Evolutionary conservation across 1,139 yeast genomes (phyloP).

Genomic region (Zygosaccharomyces pseudobailii): DNA sequence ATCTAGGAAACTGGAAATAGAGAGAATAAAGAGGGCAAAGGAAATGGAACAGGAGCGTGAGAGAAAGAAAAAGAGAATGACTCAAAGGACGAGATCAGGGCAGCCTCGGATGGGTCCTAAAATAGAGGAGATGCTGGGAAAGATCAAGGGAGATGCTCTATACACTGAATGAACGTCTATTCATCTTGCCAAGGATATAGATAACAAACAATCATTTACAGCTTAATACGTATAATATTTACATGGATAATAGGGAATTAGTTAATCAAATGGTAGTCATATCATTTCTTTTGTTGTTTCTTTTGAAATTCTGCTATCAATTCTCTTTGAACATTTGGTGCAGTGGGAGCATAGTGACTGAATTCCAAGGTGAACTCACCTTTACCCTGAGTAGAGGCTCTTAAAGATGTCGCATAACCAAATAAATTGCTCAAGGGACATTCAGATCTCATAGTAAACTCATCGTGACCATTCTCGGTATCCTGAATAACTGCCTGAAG

Average conservation of each 20-base stretch:
- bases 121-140: constrained; percentile 70
- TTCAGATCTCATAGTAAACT: constrained; percentile 88
- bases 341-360: constrained; percentile 84
- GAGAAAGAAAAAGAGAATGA: constrained; percentile 45
- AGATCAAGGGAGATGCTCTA: constrained; percentile 52
- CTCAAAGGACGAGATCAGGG: constrained; percentile 64
- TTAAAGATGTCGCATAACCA: constrained; percentile 90
- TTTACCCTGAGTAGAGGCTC: constrained; percentile 98
- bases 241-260: constrained; percentile 1
- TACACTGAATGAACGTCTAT: constrained; percentile 22
- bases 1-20: constrained; percentile 31
- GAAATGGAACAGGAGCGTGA: constrained; percentile 39
- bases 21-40: constrained; percentile 29
- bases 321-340: constrained; percentile 87
- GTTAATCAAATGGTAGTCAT: not conserved
- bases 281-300: constrained; percentile 38
- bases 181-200: constrained; percentile 4
- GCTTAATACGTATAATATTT: constrained; percentile 4
- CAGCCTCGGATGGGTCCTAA: constrained; percentile 93
- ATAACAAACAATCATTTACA: constrained; percentile 4
- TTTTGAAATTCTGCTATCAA: constrained; percentile 79
- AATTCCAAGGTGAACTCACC: constrained; percentile 97
- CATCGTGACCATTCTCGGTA: constrained; percentile 91
- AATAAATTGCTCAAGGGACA: constrained; percentile 94
- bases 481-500: constrained; percentile 89